Conservation (phyloP, 2,329 filamentous ascomycete species). For the Beauveria australis region DNA sequence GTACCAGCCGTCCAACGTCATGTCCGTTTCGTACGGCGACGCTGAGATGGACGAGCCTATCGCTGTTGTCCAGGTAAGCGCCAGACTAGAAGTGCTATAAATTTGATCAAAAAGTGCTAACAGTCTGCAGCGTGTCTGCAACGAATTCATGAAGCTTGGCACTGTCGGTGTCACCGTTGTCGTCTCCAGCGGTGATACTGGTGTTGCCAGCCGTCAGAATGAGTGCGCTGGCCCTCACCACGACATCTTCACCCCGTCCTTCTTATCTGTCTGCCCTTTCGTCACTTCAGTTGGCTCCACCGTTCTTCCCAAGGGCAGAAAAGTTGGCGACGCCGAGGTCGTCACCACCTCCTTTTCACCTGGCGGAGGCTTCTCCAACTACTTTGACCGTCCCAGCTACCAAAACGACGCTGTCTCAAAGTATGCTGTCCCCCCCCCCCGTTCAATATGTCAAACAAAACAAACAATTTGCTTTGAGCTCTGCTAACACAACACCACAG, state of each 20-base stretch:
- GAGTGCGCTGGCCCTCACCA: conserved; percentile 11
- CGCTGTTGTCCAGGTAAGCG: conserved; percentile 36
- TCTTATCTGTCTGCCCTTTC: conserved; percentile 32
- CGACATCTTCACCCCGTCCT: conserved; percentile 26
- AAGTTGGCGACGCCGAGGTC: conserved; percentile 36
- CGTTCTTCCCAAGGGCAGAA: conserved; percentile 31
- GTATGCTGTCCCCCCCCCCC: neutral
- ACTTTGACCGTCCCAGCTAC: conserved; percentile 37
- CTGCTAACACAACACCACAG: conserved; percentile 13
- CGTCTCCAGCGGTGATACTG: conserved; percentile 32
- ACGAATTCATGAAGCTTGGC: conserved; percentile 38
- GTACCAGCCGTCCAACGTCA: conserved; percentile 19
- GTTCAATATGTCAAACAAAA: too few relatives aligned
- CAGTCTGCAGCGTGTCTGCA: conserved; percentile 26
- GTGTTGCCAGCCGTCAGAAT: conserved; percentile 21
- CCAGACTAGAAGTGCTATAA: conserved; percentile 11
- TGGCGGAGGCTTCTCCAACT: conserved; percentile 21
- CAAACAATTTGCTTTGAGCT: neutral
- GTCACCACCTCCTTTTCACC: conserved; percentile 37
- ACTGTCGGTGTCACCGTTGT: conserved; percentile 34
- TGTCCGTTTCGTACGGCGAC: conserved; percentile 39
- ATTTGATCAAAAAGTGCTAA: neutral
- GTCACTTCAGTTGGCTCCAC: conserved; percentile 44
- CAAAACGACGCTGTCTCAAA: conserved; percentile 31
- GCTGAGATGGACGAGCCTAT: conserved; percentile 25